Percentiles rank a stretch among this genome's conserved stretches.
Conservation (phyloP, 352 stramenopile genomes). For the Globisporangium radiosum region DNA sequence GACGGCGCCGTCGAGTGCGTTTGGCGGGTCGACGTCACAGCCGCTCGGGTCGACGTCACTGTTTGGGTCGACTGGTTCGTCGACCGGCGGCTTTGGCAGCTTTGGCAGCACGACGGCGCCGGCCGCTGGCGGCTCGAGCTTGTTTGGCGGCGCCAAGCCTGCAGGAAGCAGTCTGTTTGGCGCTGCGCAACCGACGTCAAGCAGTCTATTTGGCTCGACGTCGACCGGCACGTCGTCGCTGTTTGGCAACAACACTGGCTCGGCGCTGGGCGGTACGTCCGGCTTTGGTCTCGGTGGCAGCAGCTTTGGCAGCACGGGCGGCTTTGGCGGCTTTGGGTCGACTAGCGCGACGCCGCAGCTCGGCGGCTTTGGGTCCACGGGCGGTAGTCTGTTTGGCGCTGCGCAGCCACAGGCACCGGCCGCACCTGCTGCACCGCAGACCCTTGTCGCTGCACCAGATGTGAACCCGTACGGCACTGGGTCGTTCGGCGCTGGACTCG, state of each 20-base stretch:
- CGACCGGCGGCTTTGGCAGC: slow-evolving; percentile 29
- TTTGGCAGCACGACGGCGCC: slow-evolving; percentile 30
- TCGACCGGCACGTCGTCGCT: slow-evolving; percentile 30
- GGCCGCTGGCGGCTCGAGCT: slow-evolving; percentile 10
- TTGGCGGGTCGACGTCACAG: slow-evolving; percentile 26
- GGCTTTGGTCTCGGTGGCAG: slow-evolving; percentile 33
- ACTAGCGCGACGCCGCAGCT: slow-evolving; percentile 12
- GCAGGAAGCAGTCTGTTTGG: too few species aligned
- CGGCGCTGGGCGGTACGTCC: slow-evolving; percentile 22
- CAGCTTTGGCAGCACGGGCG: slow-evolving; percentile 30
- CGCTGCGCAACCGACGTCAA: slow-evolving; percentile 12
- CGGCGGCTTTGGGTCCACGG: slow-evolving; percentile 10
- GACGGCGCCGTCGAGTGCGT: slow-evolving; percentile 26
- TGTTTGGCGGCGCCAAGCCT: slow-evolving; percentile 32
- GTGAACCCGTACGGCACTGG: slow-evolving; percentile 57
- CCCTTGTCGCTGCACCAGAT: slow-evolving; percentile 43
- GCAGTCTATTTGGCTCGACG: slow-evolving; percentile 25
- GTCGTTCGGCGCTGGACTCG: slow-evolving; percentile 45
- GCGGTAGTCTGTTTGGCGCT: slow-evolving; percentile 11
- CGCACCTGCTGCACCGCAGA: slow-evolving; percentile 33
- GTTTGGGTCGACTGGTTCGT: slow-evolving; percentile 26
- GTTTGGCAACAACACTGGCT: slow-evolving; percentile 24
- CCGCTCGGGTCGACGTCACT: slow-evolving; percentile 31
- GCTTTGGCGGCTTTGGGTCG: slow-evolving; percentile 46
- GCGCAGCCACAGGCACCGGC: slow-evolving; percentile 43